Conservation (phyloP, 2,329 filamentous ascomycete species). For the Aspergillus sergii region DNA sequence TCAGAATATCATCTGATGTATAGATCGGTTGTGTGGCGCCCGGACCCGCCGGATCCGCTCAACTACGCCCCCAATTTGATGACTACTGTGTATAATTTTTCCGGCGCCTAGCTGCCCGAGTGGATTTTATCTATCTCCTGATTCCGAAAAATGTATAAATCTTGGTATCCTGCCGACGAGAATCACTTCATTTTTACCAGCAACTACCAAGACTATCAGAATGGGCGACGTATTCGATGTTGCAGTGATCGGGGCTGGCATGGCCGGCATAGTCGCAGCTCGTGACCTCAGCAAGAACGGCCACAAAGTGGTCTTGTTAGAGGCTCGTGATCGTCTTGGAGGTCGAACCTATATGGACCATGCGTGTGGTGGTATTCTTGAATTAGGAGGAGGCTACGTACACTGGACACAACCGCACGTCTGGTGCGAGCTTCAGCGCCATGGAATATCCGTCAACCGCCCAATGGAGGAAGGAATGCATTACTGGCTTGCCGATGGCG, state of each 20-base stretch:
- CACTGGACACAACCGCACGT: slow-evolving; percentile 13
- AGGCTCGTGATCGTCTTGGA: slow-evolving; percentile 10
- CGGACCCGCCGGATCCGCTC: too few relatives aligned
- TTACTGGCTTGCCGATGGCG: slow-evolving; percentile 9
- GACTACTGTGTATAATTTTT: too few relatives aligned
- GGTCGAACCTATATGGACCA: slow-evolving; percentile 10
- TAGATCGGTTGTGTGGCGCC: too few relatives aligned
- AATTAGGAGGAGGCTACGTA: slow-evolving; percentile 10
- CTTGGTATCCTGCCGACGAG: too few relatives aligned
- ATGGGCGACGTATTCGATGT: not conserved
- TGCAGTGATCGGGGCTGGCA: not conserved
- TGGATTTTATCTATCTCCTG: too few relatives aligned
- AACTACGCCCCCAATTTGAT: too few relatives aligned
- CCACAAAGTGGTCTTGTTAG: slow-evolving; percentile 8
- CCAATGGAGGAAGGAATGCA: slow-evolving; percentile 1
- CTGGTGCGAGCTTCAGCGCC: slow-evolving; percentile 11
- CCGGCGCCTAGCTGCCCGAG: too few relatives aligned
- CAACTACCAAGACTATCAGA: too few relatives aligned
- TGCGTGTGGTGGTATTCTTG: slow-evolving; percentile 7
- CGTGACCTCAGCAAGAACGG: slow-evolving; percentile 7
- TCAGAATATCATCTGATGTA: too few relatives aligned
- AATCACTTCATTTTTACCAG: too few relatives aligned
- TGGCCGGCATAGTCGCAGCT: slow-evolving; percentile 1
- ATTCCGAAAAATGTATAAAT: too few relatives aligned
- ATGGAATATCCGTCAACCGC: slow-evolving; percentile 1